Conservation (phyloP, 495 filamentous ascomycete species). For the Penicillium tannophilum region DNA sequence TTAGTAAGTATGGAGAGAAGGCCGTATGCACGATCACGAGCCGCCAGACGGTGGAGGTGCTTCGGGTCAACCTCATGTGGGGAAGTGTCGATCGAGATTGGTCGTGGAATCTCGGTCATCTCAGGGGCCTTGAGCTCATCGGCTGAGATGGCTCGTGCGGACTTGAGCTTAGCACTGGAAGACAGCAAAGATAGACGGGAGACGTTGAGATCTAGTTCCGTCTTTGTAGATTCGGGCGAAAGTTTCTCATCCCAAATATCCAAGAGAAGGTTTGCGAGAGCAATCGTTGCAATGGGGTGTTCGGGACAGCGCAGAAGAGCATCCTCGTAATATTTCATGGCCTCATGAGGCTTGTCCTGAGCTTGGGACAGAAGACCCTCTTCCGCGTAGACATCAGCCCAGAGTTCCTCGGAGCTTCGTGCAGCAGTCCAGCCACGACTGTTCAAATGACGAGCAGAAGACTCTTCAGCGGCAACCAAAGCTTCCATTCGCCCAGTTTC, state of each 20-base stretch:
- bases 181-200: slow-evolving; percentile 32
- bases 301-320: slow-evolving; percentile 73
- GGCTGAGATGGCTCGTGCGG: slow-evolving; percentile 24
- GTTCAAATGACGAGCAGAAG: slow-evolving; percentile 54
- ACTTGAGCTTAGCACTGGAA: slow-evolving; percentile 23
- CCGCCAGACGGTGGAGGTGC: slow-evolving; percentile 74
- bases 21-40: slow-evolving; percentile 82
- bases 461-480: slow-evolving; percentile 44
- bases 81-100: slow-evolving; percentile 13
- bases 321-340: slow-evolving; percentile 73
- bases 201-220: slow-evolving; percentile 32
- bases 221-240: slow-evolving; percentile 41
- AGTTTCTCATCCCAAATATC: slow-evolving; percentile 76
- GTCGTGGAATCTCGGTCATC: slow-evolving; percentile 10
- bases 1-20: slow-evolving; percentile 81
- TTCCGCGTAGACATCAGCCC: slow-evolving; percentile 79
- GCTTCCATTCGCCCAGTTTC: slow-evolving; percentile 56
- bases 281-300: slow-evolving; percentile 79
- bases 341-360: slow-evolving; percentile 63
- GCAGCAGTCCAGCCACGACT: slow-evolving; percentile 71
- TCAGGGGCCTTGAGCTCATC: slow-evolving; percentile 27
- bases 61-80: slow-evolving; percentile 51
- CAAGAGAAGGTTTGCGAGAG: slow-evolving; percentile 79
- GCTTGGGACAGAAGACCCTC: slow-evolving; percentile 68
- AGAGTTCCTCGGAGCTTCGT: slow-evolving; percentile 76